Evolutionary conservation across 2,329 filamentous ascomycete species (phyloP).

Genomic region (Venturia aucupariae): DNA sequence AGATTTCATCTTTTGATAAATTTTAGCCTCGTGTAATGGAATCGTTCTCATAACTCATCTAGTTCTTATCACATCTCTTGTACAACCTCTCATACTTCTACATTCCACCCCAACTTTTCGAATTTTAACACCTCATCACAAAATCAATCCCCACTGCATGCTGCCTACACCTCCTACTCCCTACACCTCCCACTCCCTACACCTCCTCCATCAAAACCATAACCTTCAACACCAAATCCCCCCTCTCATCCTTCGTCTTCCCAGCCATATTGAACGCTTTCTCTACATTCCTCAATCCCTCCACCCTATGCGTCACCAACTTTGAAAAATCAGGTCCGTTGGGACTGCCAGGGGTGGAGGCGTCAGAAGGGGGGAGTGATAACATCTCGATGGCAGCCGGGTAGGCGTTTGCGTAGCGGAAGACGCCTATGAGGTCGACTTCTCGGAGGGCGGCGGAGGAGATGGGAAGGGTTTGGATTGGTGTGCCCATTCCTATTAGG

Average conservation of each 20-base stretch:
- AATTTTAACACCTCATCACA: too few species aligned
- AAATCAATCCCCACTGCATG: too few species aligned
- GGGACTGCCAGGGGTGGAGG: background rate
- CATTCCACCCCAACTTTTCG: too few species aligned
- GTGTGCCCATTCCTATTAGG: constrained; percentile 72
- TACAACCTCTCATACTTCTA: too few species aligned
- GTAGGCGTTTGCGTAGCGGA: constrained; percentile 70
- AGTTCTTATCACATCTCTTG: too few species aligned
- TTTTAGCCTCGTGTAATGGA: too few species aligned
- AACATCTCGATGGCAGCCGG: constrained; percentile 57
- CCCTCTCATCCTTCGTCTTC: constrained; percentile 56
- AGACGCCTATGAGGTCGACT: constrained; percentile 69
- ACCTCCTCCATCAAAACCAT: constrained; percentile 19
- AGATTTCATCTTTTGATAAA: too few species aligned
- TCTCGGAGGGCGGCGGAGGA: constrained; percentile 64
- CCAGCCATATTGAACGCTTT: constrained; percentile 61
- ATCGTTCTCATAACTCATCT: too few species aligned
- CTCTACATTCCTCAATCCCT: constrained; percentile 52
- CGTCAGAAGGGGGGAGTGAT: constrained; percentile 27
- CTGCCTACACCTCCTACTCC: too few species aligned
- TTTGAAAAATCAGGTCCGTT: constrained; percentile 51
- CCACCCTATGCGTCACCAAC: constrained; percentile 65
- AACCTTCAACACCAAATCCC: constrained; percentile 64
- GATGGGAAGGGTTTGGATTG: constrained; percentile 64
- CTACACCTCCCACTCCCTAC: too few species aligned